A percentile compares a stretch with the other conserved stretches of the same genome.
These are phyloP conservation scores for Aspergillus udagawae DNA, from an alignment of 2,329 filamentous ascomycete genomes.

Conservation along the genomic window DNA sequence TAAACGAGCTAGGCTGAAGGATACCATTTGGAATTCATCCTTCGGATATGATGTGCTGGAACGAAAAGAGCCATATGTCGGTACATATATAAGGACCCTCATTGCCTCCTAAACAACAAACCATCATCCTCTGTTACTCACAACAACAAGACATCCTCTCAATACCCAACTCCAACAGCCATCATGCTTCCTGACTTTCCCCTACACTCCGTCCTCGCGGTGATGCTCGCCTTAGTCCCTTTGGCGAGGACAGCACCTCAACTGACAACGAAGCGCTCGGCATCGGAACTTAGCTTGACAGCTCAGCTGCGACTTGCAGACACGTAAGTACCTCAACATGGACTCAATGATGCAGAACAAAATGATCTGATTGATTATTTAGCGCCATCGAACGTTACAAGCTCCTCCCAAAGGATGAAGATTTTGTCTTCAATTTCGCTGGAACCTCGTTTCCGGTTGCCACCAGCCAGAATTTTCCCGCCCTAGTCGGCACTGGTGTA, in stretches of 20 bases:
- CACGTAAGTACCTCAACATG: constrained; percentile 9
- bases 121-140: not conserved
- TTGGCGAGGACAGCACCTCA: constrained; percentile 13
- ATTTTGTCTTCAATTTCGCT: constrained; percentile 21
- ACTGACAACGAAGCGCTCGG: constrained; percentile 8
- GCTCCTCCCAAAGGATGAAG: constrained; percentile 17
- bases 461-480: constrained; percentile 17
- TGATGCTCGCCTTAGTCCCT: constrained; percentile 6
- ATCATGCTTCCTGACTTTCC: constrained; percentile 7
- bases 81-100: constrained; percentile 3
- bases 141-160: not conserved
- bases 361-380: not conserved
- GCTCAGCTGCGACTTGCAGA: constrained; percentile 19
- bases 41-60: not conserved
- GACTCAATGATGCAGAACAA: not conserved
- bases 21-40: constrained; percentile 3
- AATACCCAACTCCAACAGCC: not conserved
- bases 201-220: constrained; percentile 3
- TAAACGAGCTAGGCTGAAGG: not conserved
- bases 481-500: constrained; percentile 12
- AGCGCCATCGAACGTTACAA: constrained; percentile 20
- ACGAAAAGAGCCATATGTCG: not conserved
- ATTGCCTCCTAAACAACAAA: not conserved
- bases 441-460: constrained; percentile 9
- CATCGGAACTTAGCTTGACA: constrained; percentile 15